These are phyloP conservation scores for Kodamaea plutei DNA, from an alignment of 1,139 yeast genomes.

Conservation along the genomic window DNA sequence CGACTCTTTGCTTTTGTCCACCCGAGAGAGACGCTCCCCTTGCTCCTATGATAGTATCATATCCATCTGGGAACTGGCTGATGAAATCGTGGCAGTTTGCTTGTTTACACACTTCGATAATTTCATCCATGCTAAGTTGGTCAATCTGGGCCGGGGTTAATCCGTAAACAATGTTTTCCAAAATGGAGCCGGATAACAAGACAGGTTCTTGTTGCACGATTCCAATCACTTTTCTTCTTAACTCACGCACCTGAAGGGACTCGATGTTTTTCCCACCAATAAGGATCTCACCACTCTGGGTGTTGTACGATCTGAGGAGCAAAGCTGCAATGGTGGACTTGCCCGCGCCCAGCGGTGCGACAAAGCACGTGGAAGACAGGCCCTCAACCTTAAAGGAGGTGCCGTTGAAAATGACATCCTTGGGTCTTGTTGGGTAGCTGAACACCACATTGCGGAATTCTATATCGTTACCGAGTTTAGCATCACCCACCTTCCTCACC, in stretches of 20 bases:
- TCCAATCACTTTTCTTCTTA: constrained; percentile 67
- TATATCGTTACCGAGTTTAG: constrained; percentile 44
- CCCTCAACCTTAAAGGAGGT: constrained; percentile 57
- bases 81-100: constrained; percentile 58
- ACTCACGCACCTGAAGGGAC: constrained; percentile 64
- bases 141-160: constrained; percentile 50
- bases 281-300: constrained; percentile 52
- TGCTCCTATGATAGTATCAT: constrained; percentile 51
- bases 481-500: constrained; percentile 27
- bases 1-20: constrained; percentile 88
- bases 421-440: constrained; percentile 85
- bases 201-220: constrained; percentile 89
- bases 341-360: constrained; percentile 92
- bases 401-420: constrained; percentile 63
- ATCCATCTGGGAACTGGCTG: constrained; percentile 46
- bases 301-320: constrained; percentile 64
- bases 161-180: constrained; percentile 79
- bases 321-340: constrained; percentile 80
- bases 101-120: constrained; percentile 40
- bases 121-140: constrained; percentile 38
- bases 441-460: constrained; percentile 65
- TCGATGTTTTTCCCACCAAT: constrained; percentile 66
- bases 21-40: constrained; percentile 66
- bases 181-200: constrained; percentile 70
- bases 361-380: constrained; percentile 82